These are phyloP conservation scores for Globisporangium ultimum DNA, from an alignment of 352 stramenopile species.

Conservation along the genomic window DNA sequence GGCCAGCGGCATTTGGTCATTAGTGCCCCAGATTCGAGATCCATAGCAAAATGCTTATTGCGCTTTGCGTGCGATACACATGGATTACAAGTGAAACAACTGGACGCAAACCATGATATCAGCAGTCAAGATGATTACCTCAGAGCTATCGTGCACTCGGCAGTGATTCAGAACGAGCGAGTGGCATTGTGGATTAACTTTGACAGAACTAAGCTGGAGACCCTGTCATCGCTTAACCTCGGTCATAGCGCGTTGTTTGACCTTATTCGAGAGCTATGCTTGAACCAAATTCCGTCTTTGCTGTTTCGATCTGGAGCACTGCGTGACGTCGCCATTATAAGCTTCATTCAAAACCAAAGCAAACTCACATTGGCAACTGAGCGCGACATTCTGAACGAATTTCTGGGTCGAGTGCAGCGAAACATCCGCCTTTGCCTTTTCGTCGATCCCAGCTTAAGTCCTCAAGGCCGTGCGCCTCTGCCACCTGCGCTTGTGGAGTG, in stretches of 20 bases:
- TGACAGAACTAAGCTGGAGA: neutral
- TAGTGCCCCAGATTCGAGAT: constrained; percentile 10
- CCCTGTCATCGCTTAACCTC: constrained; percentile 1
- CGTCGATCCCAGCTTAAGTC: constrained; percentile 7
- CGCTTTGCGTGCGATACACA: constrained; percentile 36
- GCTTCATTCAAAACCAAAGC: constrained; percentile 30
- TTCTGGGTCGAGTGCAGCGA: constrained; percentile 24
- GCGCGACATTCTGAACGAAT: constrained; percentile 23
- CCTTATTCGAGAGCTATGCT: constrained; percentile 30
- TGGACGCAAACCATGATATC: constrained; percentile 4
- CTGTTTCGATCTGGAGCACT: constrained; percentile 29
- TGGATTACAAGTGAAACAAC: constrained; percentile 25
- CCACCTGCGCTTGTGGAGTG: constrained; percentile 1
- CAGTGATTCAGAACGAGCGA: constrained; percentile 31
- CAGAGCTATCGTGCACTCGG: constrained; percentile 15
- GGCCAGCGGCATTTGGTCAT: constrained; percentile 27
- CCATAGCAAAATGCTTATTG: constrained; percentile 22
- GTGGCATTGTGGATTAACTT: constrained; percentile 30
- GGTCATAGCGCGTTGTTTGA: constrained; percentile 18
- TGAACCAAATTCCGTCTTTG: constrained; percentile 30
- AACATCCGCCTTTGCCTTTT: constrained; percentile 52
- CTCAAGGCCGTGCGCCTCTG: neutral
- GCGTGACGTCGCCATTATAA: constrained; percentile 26
- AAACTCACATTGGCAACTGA: constrained; percentile 34
- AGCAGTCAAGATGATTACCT: constrained; percentile 8